Conservation (phyloP, 768 basidiomycete genomes). For the Rhodotorula paludigena region DNA sequence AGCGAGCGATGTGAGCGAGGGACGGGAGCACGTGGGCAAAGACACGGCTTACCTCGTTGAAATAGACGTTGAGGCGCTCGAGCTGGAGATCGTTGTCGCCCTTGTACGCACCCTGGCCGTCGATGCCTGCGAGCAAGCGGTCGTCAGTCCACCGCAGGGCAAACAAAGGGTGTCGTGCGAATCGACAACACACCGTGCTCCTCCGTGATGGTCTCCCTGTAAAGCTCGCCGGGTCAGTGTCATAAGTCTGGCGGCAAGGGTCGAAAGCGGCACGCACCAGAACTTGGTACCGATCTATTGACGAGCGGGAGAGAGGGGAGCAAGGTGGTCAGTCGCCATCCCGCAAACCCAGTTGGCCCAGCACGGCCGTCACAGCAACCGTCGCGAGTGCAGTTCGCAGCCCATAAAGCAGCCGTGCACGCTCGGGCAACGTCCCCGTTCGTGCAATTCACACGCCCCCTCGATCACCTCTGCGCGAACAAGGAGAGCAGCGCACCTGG, state of each 20-base stretch:
- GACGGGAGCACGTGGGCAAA: no score
- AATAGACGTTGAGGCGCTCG: constrained; percentile 96
- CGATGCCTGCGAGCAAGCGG: constrained; percentile 12
- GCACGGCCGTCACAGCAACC: no score
- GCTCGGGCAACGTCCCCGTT: no score
- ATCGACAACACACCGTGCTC: constrained; percentile 64
- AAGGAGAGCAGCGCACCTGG: constrained; percentile 64
- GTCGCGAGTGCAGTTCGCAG: no score
- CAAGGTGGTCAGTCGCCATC: neutral
- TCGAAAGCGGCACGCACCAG: constrained; percentile 45
- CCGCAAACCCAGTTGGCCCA: no score
- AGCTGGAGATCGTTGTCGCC: constrained; percentile 92
- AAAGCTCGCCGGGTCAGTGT: constrained; percentile 36
- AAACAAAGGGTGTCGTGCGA: neutral
- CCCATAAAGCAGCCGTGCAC: no score
- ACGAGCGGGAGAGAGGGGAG: neutral
- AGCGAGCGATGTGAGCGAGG: constrained; percentile 52
- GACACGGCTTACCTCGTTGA: constrained; percentile 76
- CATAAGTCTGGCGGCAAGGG: neutral
- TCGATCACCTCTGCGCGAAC: neutral
- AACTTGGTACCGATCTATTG: constrained; percentile 47
- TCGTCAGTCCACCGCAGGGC: neutral
- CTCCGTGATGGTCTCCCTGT: constrained; percentile 90
- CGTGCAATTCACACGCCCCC: neutral
- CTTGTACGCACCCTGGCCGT: constrained; percentile 58